These are phyloP conservation scores for Smittium culicis DNA, from an alignment of 371 early-diverging fungal species.

Conservation along the genomic window DNA sequence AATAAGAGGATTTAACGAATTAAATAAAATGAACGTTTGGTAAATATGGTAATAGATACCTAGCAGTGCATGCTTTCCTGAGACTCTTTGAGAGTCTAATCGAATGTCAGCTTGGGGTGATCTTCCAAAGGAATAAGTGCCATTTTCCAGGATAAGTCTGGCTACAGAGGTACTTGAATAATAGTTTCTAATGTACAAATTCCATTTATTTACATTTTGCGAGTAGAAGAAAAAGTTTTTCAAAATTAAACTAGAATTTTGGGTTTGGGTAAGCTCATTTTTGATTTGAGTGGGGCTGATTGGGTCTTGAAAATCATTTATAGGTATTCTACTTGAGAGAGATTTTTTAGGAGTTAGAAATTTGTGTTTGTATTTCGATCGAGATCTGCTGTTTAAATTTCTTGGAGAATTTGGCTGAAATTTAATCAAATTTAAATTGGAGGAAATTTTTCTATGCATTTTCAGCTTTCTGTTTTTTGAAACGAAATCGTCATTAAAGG, in stretches of 20 bases:
- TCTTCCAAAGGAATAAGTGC: slow-evolving; percentile 7
- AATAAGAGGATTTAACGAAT: neutral
- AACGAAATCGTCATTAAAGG: too few relatives aligned
- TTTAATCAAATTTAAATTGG: too few relatives aligned
- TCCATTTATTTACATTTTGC: neutral
- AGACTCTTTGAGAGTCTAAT: slow-evolving; percentile 5
- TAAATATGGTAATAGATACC: too few relatives aligned
- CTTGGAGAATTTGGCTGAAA: too few relatives aligned
- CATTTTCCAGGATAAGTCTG: neutral
- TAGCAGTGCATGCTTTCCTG: slow-evolving; percentile 4
- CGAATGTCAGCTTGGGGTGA: neutral
- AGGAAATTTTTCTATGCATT: too few relatives aligned
- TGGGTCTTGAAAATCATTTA: neutral
- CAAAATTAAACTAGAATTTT: too few relatives aligned
- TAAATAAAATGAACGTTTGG: too few relatives aligned
- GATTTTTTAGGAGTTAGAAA: too few relatives aligned
- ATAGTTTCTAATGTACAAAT: neutral
- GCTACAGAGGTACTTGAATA: neutral
- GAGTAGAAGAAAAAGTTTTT: neutral
- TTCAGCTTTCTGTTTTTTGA: too few relatives aligned
- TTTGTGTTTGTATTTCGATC: too few relatives aligned
- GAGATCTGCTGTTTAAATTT: too few relatives aligned
- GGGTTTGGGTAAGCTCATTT: neutral
- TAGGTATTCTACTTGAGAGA: neutral
- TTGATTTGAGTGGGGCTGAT: neutral